Conservation (phyloP, 441 rosid species). For the Brassica balearica region DNA sequence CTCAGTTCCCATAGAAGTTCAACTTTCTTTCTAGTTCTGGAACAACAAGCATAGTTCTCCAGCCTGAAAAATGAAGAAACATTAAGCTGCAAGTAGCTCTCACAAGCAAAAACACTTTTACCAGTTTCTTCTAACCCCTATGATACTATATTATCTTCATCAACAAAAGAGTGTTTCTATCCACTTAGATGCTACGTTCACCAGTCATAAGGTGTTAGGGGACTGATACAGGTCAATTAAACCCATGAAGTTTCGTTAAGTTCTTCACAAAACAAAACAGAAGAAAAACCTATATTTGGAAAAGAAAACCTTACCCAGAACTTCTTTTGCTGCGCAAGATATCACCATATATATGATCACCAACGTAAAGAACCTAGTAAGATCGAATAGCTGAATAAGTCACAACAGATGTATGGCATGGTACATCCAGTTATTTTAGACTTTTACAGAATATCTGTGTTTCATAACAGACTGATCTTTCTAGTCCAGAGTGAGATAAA, state of each 20-base stretch:
- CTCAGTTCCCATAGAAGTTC: conserved; percentile 85
- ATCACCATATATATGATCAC: conserved; percentile 97
- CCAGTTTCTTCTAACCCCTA: conserved; percentile 13
- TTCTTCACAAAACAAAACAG: background rate
- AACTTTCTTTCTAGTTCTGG: conserved; percentile 87
- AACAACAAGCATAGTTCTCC: conserved; percentile 99
- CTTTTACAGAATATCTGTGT: background rate
- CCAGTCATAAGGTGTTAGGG: background rate
- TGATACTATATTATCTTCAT: background rate
- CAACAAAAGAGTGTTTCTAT: conserved; percentile 5
- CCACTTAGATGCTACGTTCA: conserved; percentile 19
- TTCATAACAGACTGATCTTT: background rate
- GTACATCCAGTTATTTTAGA: background rate
- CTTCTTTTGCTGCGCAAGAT: conserved; percentile 44
- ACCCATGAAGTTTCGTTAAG: background rate
- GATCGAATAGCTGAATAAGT: conserved; percentile 29
- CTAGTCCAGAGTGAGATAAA: background rate
- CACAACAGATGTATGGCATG: conserved; percentile 11
- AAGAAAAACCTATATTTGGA: background rate
- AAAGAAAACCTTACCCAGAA: conserved; percentile 68
- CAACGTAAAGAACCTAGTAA: conserved; percentile 91
- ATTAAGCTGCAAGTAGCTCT: conserved; percentile 32
- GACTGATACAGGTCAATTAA: background rate
- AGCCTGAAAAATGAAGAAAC: conserved; percentile 54
- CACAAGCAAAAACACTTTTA: conserved; percentile 15